Percentiles rank a stretch among this genome's conserved stretches.
phyloP scores from a whole-genome alignment of 73 alveolate species.

The Urostyla sp. region DNA sequence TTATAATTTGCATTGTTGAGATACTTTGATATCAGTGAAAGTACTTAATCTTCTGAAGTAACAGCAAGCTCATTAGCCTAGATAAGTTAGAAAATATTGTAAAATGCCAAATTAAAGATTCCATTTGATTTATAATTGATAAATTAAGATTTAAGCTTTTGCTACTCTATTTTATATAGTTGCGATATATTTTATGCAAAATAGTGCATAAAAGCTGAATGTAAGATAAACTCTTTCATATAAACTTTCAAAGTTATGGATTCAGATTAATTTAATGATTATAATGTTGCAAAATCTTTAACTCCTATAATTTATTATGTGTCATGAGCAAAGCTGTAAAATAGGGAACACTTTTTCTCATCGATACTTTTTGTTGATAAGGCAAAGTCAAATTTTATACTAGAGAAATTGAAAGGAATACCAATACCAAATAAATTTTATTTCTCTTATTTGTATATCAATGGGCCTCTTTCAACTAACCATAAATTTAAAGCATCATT shows the following conservation, averaged over 20 bases:
- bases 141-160: not conserved
- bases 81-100: slow-evolving; percentile 1
- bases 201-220: slow-evolving; percentile 15
- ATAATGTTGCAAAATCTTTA: not conserved
- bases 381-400: slow-evolving; percentile 12
- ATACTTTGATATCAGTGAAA: not conserved
- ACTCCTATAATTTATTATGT: slow-evolving; percentile 24
- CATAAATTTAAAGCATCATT: slow-evolving; percentile 14
- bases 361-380: slow-evolving; percentile 14
- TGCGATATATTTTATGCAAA: not conserved
- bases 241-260: slow-evolving; percentile 2
- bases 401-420: slow-evolving; percentile 38
- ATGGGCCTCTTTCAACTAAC: slow-evolving; percentile 37
- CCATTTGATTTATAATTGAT: not conserved
- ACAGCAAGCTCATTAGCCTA: slow-evolving; percentile 10
- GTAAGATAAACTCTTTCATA: slow-evolving; percentile 44
- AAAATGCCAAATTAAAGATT: slow-evolving; percentile 9
- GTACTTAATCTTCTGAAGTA: slow-evolving; percentile 6
- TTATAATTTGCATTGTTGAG: slow-evolving; percentile 3
- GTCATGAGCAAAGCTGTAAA: slow-evolving; percentile 40
- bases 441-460: not conserved
- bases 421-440: not conserved
- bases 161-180: not conserved
- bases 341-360: slow-evolving; percentile 23
- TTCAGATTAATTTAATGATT: not conserved